Base-by-base conservation (phyloP, 805 yeast genomes). In the Yarrowia alimentaria region DNA sequence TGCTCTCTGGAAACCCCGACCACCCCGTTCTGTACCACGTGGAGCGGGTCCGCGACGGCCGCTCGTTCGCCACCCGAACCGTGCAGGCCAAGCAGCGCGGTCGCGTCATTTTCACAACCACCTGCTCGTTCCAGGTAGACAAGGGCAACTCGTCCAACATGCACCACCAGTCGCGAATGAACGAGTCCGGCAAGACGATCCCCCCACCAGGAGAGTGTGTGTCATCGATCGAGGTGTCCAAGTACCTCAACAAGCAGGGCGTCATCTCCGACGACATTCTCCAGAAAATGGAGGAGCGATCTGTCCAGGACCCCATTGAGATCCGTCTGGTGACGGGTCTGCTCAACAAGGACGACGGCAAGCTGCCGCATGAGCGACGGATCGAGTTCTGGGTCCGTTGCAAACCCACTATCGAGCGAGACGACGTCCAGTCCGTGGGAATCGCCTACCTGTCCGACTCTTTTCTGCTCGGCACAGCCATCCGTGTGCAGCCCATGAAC, bases 61-160 rank as follows among this genome's bases (percentile, higher is more conserved):
- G 70, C 31, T 73, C 72, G 51, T 75, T 74, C 50, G 67, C 73
- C 22, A 75, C 78, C 43, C 68, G 79, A 37, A 74, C 75, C 43
- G 76, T 85, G 6, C 64, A 66, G 32, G 79, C 79, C 4, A 67
- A 65, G 28, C 91, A 85, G 64, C 61, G 72, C 20, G 78, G 72
- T 10, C 64, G 65, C 21, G 57, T 78, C 22, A 71, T 76, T 9
- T 80, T 74, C 58, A 70, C 73, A 4, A 77, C 83, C 2, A 68
- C 74, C 40, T 69, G 79, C 12, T 67, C 78, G 5, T 67, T 80
- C 54, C 70, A 72, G 51, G 59, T 66, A 5, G 60, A 56, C 22
- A 43, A 31, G 37, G 37, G 50, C 14, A 43, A 43, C 30, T 21
- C 13, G n/a, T n/a, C n/a, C 3, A 31, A 43, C 37, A 43, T 43